Evolutionary conservation across 768 basidiomycete genomes (phyloP).

Genomic region (Candolleomyces aberdarensis): DNA sequence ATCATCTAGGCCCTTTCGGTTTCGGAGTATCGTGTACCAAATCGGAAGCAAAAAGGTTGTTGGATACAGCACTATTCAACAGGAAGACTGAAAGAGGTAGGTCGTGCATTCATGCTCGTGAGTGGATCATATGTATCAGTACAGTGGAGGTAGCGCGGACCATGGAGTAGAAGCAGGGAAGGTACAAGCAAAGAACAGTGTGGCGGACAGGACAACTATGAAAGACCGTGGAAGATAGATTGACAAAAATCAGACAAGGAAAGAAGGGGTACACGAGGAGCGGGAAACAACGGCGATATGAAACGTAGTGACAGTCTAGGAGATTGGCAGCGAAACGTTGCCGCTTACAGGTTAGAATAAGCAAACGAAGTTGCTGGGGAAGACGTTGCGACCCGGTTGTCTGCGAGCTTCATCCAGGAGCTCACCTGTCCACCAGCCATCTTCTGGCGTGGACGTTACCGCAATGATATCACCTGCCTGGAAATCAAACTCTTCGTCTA

Average conservation of each 20-base stretch:
- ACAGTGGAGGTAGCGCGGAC: neutral
- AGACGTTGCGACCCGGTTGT: constrained; percentile 69
- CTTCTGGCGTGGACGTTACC: constrained; percentile 89
- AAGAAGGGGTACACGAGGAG: neutral
- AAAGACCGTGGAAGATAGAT: constrained; percentile 1
- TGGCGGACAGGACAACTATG: neutral
- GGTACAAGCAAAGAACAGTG: neutral
- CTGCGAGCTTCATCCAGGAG: constrained; percentile 74
- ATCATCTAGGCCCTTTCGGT: too few relatives aligned
- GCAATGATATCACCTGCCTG: constrained; percentile 94
- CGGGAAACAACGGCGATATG: neutral
- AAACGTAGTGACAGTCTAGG: constrained; percentile 5
- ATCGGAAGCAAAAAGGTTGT: too few relatives aligned
- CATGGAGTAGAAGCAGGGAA: neutral
- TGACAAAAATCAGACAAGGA: constrained; percentile 1
- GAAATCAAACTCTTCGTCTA: constrained; percentile 95
- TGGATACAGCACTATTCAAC: constrained; percentile 24
- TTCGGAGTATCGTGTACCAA: too few relatives aligned
- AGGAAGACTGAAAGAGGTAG: constrained; percentile 4
- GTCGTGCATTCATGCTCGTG: neutral
- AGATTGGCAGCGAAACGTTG: neutral
- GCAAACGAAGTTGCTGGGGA: constrained; percentile 88
- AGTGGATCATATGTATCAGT: neutral
- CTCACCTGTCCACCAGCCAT: constrained; percentile 97
- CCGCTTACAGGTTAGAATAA: constrained; percentile 48